Percentiles rank a stretch among this genome's conserved stretches.
phyloP scores from a whole-genome alignment of 1,284 basidiomycete species.

The Grifola frondosa region DNA sequence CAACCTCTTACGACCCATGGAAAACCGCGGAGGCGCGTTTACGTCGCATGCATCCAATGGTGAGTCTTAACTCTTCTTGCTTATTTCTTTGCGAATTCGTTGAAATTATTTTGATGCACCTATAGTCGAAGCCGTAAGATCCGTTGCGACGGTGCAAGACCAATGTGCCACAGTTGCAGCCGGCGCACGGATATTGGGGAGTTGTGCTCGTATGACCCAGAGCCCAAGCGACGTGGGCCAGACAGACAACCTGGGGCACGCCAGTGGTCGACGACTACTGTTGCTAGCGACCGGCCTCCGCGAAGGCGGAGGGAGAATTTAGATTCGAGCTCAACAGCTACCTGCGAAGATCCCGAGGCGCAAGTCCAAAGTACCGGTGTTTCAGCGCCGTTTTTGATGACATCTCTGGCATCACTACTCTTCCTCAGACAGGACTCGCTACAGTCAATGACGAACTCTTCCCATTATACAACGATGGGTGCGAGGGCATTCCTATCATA shows the following conservation, averaged over 20 bases:
- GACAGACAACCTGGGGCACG: slow-evolving; percentile 74
- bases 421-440: not conserved
- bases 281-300: slow-evolving; percentile 26
- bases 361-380: too few relatives aligned
- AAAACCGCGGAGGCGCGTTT: slow-evolving; percentile 9
- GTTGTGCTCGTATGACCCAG: slow-evolving; percentile 53
- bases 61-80: not conserved
- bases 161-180: slow-evolving; percentile 67
- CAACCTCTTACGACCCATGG: slow-evolving; percentile 11
- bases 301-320: slow-evolving; percentile 25
- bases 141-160: slow-evolving; percentile 76
- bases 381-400: too few relatives aligned
- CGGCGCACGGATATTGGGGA: slow-evolving; percentile 35
- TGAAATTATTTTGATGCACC: slow-evolving; percentile 7
- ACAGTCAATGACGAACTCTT: too few relatives aligned
- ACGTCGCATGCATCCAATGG: slow-evolving; percentile 11
- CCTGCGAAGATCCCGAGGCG: slow-evolving; percentile 8
- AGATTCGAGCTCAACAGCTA: slow-evolving; percentile 10
- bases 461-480: too few relatives aligned
- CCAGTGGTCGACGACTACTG: slow-evolving; percentile 40
- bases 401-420: not conserved
- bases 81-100: not conserved
- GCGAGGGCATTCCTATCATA: too few relatives aligned
- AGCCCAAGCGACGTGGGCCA: slow-evolving; percentile 73
- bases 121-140: slow-evolving; percentile 73